Conservation (phyloP, 768 basidiomycete genomes). For the Kwoniella sp. region DNA sequence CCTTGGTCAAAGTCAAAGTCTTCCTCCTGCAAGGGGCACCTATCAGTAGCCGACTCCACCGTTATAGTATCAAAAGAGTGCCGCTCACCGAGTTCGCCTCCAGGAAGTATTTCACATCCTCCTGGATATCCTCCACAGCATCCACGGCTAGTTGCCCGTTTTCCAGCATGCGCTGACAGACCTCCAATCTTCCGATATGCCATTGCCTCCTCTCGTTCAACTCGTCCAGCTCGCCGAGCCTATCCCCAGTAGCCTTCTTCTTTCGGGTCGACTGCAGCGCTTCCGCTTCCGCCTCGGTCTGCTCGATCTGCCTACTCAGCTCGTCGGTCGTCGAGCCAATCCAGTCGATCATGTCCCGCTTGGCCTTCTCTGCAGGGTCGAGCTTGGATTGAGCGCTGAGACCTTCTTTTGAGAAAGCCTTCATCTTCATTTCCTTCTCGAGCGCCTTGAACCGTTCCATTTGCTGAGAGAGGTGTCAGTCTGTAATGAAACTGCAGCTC, state of each 20-base stretch:
- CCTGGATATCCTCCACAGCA: conserved; percentile 73
- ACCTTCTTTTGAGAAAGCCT: conserved; percentile 98
- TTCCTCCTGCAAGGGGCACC: conserved; percentile 65
- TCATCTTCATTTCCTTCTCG: conserved; percentile 99
- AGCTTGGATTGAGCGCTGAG: conserved; percentile 88
- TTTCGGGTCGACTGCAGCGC: conserved; percentile 65
- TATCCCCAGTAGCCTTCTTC: conserved; percentile 65
- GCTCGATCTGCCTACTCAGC: conserved; percentile 85
- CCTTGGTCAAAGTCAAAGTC: conserved; percentile 96
- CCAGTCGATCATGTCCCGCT: conserved; percentile 78
- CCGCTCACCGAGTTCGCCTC: conserved; percentile 81
- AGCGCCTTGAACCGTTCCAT: conserved; percentile 99
- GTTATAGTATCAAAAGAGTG: too few relatives aligned
- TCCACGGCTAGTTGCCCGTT: conserved; percentile 85
- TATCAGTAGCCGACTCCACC: too few relatives aligned
- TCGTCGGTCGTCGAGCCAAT: conserved; percentile 84
- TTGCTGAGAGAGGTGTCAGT: conserved; percentile 63
- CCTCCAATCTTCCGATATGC: conserved; percentile 88
- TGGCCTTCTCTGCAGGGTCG: conserved; percentile 96
- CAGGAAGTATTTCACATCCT: conserved; percentile 94
- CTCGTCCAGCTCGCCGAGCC: conserved; percentile 75
- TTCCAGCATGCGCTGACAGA: conserved; percentile 85
- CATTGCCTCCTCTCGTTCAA: conserved; percentile 92
- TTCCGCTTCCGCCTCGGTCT: conserved; percentile 92
- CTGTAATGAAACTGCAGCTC: neutral